A percentile compares a stretch with the other conserved stretches of the same genome.
These are phyloP conservation scores for Tricholoma flavovirens DNA, from an alignment of 768 basidiomycete genomes.

Conservation along the genomic window DNA sequence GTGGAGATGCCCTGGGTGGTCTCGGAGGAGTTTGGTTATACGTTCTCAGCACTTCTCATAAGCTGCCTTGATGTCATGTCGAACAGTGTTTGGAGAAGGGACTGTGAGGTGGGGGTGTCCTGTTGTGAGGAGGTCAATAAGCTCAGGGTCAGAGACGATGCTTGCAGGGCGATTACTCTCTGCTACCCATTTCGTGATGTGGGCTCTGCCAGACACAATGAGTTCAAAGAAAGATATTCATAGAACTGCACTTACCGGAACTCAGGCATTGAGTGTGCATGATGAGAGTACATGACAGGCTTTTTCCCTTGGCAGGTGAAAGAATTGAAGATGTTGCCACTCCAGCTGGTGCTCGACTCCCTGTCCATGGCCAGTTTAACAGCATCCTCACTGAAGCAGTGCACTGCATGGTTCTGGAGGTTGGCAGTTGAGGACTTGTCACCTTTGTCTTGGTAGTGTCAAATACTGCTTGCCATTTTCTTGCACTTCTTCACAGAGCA, in stretches of 20 bases:
- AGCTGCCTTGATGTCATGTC: conserved; percentile 14
- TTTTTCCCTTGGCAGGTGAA: conserved; percentile 11
- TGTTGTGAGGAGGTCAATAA: conserved; percentile 20
- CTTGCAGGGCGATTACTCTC: conserved; percentile 20
- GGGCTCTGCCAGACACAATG: neutral
- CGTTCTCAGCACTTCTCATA: conserved; percentile 2
- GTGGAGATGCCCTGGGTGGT: conserved; percentile 15
- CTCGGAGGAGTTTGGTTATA: conserved; percentile 13
- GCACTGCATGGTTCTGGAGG: neutral
- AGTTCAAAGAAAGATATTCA: neutral
- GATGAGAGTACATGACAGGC: conserved; percentile 7
- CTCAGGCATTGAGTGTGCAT: conserved; percentile 4
- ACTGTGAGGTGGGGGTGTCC: conserved; percentile 15
- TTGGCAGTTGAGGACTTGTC: neutral
- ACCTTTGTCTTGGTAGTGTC: neutral
- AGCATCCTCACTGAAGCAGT: neutral
- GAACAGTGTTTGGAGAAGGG: neutral
- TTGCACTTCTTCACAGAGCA: neutral
- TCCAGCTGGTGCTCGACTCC: neutral
- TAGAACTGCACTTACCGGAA: conserved; percentile 12
- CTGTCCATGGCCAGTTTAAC: neutral
- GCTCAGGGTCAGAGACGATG: conserved; percentile 22
- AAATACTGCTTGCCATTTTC: neutral
- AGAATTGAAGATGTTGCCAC: conserved; percentile 3
- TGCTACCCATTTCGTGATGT: conserved; percentile 22